A percentile compares a stretch with the other conserved stretches of the same genome.
These are phyloP conservation scores for Spergularia marina DNA, from an alignment of 148 eudicot genomes.

Conservation along the genomic window DNA sequence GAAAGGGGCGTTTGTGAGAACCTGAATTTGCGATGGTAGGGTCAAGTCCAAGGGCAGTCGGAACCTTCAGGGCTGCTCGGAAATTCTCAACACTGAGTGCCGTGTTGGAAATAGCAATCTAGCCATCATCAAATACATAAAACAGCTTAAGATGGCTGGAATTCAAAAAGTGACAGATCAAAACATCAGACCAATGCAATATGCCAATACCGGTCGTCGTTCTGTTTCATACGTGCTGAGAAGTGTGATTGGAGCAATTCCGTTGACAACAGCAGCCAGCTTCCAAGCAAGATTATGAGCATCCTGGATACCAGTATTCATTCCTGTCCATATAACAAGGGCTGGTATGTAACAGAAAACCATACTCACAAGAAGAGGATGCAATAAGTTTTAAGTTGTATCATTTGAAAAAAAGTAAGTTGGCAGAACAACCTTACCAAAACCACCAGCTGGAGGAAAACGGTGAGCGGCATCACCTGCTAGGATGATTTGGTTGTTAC, in stretches of 20 bases:
- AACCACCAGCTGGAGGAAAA: conserved; percentile 99
- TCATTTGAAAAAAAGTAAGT: background rate
- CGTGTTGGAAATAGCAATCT: conserved; percentile 84
- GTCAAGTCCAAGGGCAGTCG: conserved; percentile 96
- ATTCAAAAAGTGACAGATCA: background rate
- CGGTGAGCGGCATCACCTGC: conserved; percentile 98
- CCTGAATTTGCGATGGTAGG: conserved; percentile 83
- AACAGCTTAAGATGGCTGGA: background rate
- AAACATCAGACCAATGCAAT: conserved; percentile 14
- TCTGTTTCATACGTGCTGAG: conserved; percentile 82
- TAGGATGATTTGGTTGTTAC: conserved; percentile 58
- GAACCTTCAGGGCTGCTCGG: conserved; percentile 93
- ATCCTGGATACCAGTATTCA: conserved; percentile 99
- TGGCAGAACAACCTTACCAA: conserved; percentile 49
- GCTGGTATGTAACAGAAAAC: conserved; percentile 1
- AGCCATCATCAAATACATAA: conserved; percentile 21
- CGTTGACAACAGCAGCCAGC: conserved; percentile 67
- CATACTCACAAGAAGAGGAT: background rate
- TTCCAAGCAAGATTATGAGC: conserved; percentile 99
- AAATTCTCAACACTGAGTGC: conserved; percentile 84
- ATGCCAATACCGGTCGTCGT: conserved; percentile 65
- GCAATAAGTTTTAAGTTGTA: background rate
- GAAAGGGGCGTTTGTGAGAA: conserved; percentile 18
- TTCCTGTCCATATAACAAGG: conserved; percentile 49
- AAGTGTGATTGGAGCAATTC: conserved; percentile 59